Evolutionary conservation across 305 asterid species (phyloP).

Genomic region (Coffea humblotiana): DNA sequence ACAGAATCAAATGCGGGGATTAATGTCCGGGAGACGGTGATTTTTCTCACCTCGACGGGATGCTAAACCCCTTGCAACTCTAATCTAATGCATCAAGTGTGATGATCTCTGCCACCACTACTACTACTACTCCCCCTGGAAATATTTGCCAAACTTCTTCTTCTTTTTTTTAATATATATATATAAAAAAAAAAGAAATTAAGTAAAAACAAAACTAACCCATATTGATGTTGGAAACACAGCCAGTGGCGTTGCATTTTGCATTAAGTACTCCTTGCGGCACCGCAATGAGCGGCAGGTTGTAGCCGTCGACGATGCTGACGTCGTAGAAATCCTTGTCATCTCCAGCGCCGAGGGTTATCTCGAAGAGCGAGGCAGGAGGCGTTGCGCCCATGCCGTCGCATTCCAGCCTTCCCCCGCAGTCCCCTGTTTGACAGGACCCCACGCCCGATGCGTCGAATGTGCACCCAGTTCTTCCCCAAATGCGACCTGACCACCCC

Average conservation of each 20-base stretch:
- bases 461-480: slow-evolving; percentile 84
- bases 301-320: slow-evolving; percentile 81
- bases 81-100: not conserved
- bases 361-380: slow-evolving; percentile 78
- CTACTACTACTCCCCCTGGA: not conserved
- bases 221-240: slow-evolving; percentile 61
- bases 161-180: too few relatives aligned
- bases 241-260: slow-evolving; percentile 74
- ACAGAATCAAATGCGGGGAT: not conserved
- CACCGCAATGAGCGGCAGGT: slow-evolving; percentile 58
- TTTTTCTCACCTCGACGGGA: not conserved
- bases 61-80: not conserved
- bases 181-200: too few relatives aligned
- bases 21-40: not conserved
- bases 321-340: slow-evolving; percentile 67
- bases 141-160: not conserved
- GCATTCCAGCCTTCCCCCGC: slow-evolving; percentile 78
- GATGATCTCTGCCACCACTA: too few relatives aligned
- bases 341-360: slow-evolving; percentile 67
- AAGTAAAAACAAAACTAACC: slow-evolving; percentile 31
- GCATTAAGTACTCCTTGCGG: slow-evolving; percentile 47
- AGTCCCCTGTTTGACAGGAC: slow-evolving; percentile 77
- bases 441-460: slow-evolving; percentile 66
- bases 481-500: slow-evolving; percentile 82
- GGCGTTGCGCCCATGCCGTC: slow-evolving; percentile 73